Percentiles rank a stretch among this genome's conserved stretches.
Evolutionary conservation across 2,329 filamentous ascomycete species (phyloP).

Genomic region (Cercospora citrullina): DNA sequence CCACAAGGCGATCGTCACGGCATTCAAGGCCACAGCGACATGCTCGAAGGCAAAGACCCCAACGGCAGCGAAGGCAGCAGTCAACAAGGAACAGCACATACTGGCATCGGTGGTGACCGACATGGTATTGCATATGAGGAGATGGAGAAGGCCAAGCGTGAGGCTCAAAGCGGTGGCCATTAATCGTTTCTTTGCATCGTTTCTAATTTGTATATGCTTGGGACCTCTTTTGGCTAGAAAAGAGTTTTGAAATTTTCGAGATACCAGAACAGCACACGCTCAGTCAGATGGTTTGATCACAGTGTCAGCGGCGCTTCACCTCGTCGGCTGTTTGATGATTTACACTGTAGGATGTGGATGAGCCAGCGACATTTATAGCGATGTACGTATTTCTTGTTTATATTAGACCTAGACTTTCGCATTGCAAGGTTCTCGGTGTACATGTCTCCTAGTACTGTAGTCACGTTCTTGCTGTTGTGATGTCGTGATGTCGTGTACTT

Average conservation of each 20-base stretch:
- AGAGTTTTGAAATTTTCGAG: slow-evolving; percentile 13
- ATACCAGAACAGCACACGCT: slow-evolving; percentile 18
- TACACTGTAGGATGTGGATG: background rate
- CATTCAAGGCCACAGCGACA: slow-evolving; percentile 61
- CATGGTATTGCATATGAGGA: slow-evolving; percentile 55
- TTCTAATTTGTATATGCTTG: background rate
- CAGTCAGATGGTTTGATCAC: background rate
- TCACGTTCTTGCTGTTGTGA: background rate
- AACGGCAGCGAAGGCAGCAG: slow-evolving; percentile 45
- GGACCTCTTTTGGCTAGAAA: background rate
- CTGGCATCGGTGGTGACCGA: slow-evolving; percentile 53
- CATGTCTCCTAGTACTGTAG: background rate
- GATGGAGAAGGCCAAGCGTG: slow-evolving; percentile 33
- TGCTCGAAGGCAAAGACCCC: slow-evolving; percentile 59
- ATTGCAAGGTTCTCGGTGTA: background rate
- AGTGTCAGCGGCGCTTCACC: background rate
- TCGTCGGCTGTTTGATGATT: background rate
- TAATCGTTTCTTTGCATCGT: slow-evolving; percentile 6
- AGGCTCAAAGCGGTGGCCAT: slow-evolving; percentile 22
- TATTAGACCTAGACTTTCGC: background rate
- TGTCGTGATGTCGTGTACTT: background rate
- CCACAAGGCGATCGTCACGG: slow-evolving; percentile 67
- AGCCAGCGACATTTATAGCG: background rate
- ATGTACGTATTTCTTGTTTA: background rate
- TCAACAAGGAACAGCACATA: slow-evolving; percentile 45